Conservation (phyloP, 768 basidiomycete species). For the Boletus huronensis region DNA sequence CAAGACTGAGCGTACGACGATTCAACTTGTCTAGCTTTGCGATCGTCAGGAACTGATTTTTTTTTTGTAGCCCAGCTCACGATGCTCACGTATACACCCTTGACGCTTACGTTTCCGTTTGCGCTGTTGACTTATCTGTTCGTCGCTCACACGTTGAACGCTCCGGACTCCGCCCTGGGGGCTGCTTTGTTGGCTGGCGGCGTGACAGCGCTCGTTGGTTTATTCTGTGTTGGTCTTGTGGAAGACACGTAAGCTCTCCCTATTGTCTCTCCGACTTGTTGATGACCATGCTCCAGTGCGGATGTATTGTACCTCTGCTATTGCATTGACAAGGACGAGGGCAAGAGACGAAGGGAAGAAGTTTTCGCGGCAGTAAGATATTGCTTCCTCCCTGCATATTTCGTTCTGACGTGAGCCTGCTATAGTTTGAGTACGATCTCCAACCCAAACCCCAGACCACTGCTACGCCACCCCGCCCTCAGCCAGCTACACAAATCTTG, state of each 20-base stretch:
- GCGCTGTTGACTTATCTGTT: conserved; percentile 82
- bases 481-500: conserved; percentile 1
- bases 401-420: conserved; percentile 4
- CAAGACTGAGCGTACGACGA: conserved; percentile 54
- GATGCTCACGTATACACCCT: conserved; percentile 66
- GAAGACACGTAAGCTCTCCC: conserved; percentile 58
- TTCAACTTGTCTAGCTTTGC: background rate
- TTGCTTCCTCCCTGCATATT: background rate
- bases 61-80: conserved; percentile 53
- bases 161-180: conserved; percentile 69
- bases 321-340: conserved; percentile 57
- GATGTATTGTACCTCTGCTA: conserved; percentile 68
- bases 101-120: conserved; percentile 79
- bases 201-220: conserved; percentile 75
- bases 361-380: conserved; percentile 53
- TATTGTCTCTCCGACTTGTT: background rate
- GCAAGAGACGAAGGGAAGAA: conserved; percentile 47
- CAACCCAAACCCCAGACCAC: conserved; percentile 14
- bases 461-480: conserved; percentile 15
- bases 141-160: conserved; percentile 74
- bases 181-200: conserved; percentile 75
- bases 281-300: conserved; percentile 36
- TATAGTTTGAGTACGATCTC: conserved; percentile 41
- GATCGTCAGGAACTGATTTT: background rate
- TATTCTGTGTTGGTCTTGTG: conserved; percentile 80